These are phyloP conservation scores for Phyllosticta capitalensis DNA, from an alignment of 2,329 filamentous ascomycete genomes.

Conservation along the genomic window DNA sequence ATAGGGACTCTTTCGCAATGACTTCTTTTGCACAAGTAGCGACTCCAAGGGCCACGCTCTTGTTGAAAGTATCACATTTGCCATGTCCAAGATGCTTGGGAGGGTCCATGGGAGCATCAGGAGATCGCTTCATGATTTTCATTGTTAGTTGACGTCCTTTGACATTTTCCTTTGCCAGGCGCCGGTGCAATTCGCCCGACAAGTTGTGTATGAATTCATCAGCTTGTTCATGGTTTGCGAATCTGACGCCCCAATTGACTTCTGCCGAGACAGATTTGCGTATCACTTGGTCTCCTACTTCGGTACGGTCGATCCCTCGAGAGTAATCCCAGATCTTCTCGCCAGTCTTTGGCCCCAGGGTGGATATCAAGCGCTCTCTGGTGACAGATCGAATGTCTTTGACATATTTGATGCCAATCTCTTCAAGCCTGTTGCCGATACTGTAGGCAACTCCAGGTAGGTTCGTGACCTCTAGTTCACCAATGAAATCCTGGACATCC, in stretches of 20 bases:
- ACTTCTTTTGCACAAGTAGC: constrained; percentile 65
- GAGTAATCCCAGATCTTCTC: constrained; percentile 86
- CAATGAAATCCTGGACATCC: constrained; percentile 66
- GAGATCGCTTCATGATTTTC: constrained; percentile 84
- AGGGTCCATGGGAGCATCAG: constrained; percentile 82
- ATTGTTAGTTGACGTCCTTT: constrained; percentile 83
- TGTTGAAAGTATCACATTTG: constrained; percentile 90
- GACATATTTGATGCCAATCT: constrained; percentile 71
- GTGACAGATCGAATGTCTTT: constrained; percentile 71
- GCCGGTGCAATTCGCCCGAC: constrained; percentile 72
- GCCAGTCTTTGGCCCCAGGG: constrained; percentile 84
- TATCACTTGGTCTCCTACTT: constrained; percentile 76
- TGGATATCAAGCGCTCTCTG: constrained; percentile 62
- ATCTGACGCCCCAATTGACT: constrained; percentile 96
- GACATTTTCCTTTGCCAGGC: constrained; percentile 72
- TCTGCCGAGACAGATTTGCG: constrained; percentile 95
- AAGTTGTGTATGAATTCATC: constrained; percentile 84
- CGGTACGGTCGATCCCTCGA: constrained; percentile 72
- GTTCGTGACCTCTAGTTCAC: constrained; percentile 65
- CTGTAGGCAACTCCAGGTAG: constrained; percentile 90
- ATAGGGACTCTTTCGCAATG: constrained; percentile 74
- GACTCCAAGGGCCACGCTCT: constrained; percentile 71
- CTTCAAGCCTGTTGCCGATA: constrained; percentile 78
- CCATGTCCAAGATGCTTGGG: constrained; percentile 91
- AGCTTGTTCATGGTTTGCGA: constrained; percentile 82